Conservation (phyloP, 2,329 filamentous ascomycete species). For the Xylariales sp. region DNA sequence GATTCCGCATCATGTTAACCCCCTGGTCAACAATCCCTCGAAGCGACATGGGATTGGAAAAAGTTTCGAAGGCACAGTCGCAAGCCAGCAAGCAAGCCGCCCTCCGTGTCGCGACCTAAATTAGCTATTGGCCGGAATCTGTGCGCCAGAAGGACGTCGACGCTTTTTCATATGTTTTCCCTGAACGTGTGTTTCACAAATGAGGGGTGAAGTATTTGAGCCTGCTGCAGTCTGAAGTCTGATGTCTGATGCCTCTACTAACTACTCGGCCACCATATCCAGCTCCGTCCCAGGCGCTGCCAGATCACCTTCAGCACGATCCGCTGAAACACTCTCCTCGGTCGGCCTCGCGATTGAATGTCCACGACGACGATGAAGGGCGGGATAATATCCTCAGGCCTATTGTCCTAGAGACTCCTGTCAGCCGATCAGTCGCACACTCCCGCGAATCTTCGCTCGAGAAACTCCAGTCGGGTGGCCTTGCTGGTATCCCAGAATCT, state of each 20-base stretch:
- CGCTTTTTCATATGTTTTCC: not conserved
- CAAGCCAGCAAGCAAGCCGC: not conserved
- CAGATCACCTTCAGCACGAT: constrained; percentile 47
- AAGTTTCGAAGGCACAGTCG: constrained; percentile 1
- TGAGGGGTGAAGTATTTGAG: constrained; percentile 3
- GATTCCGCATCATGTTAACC: not conserved
- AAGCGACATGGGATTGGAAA: too few species aligned
- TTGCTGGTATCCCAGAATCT: constrained; percentile 27
- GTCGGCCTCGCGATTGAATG: constrained; percentile 46
- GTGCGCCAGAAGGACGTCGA: constrained; percentile 6
- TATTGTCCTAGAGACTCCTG: constrained; percentile 33
- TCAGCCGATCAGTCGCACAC: constrained; percentile 40
- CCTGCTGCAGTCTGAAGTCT: constrained; percentile 7
- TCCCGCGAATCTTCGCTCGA: constrained; percentile 57
- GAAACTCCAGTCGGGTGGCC: constrained; percentile 37
- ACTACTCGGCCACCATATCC: constrained; percentile 20
- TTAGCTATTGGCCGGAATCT: constrained; percentile 9
- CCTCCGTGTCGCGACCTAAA: not conserved
- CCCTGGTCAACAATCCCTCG: constrained; percentile 5
- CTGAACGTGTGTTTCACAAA: constrained; percentile 9
- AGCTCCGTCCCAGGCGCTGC: constrained; percentile 58
- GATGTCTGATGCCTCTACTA: constrained; percentile 15
- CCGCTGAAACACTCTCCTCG: constrained; percentile 47
- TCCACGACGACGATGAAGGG: constrained; percentile 39
- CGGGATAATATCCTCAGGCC: constrained; percentile 51